Percentiles rank a stretch among this genome's conserved stretches.
These are phyloP conservation scores for Pilatotrama ljubarskyi DNA, from an alignment of 768 basidiomycete species.

Conservation along the genomic window DNA sequence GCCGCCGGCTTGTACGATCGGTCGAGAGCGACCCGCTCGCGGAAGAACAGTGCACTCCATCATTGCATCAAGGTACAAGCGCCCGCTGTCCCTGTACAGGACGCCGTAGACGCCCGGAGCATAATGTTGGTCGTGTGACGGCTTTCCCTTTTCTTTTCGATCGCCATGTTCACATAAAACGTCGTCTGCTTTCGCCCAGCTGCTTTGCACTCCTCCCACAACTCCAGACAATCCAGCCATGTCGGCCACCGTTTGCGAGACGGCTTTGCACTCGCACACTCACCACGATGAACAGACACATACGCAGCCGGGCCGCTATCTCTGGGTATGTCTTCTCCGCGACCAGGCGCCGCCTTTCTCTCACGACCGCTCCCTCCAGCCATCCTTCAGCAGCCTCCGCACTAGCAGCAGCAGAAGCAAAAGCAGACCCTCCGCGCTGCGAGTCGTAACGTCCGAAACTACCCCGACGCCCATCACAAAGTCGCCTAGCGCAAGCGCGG, in stretches of 20 bases:
- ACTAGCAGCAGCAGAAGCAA: slow-evolving; percentile 3
- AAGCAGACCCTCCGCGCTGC: not conserved
- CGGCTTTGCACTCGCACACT: not conserved
- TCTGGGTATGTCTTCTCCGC: slow-evolving; percentile 4
- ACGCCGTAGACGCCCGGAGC: not conserved
- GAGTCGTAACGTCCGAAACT: slow-evolving; percentile 9
- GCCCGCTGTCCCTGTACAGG: not conserved
- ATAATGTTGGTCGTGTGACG: not conserved
- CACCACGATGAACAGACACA: not conserved
- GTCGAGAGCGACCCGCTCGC: not conserved
- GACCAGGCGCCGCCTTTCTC: not conserved
- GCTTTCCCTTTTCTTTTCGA: not conserved
- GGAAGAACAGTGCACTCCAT: slow-evolving; percentile 2
- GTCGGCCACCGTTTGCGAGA: slow-evolving; percentile 8
- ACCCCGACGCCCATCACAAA: not conserved
- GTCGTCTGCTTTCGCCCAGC: not conserved
- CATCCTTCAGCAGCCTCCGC: slow-evolving; percentile 1
- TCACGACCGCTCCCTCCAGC: not conserved
- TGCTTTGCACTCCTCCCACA: not conserved
- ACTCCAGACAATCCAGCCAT: not conserved
- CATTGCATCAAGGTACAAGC: slow-evolving; percentile 1
- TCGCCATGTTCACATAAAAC: slow-evolving; percentile 1
- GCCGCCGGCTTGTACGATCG: not conserved
- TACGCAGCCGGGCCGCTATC: slow-evolving; percentile 3
- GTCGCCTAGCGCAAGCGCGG: not conserved